A percentile compares a stretch with the other conserved stretches of the same genome.
Evolutionary conservation across 192 early-diverging fungal genomes (phyloP).

Genomic region (Chytriomyces sp.): DNA sequence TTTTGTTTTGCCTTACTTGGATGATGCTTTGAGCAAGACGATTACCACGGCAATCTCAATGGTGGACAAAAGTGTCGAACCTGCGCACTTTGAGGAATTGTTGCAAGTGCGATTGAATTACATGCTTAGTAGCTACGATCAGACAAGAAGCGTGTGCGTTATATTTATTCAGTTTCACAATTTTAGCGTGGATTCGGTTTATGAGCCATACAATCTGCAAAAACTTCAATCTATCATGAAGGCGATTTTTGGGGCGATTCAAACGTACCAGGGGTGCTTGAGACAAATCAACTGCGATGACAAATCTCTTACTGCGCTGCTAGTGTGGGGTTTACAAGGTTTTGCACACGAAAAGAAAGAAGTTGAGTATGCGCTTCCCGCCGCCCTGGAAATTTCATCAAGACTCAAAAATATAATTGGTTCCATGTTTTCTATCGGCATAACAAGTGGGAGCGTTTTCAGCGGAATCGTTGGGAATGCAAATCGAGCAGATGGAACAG

Average conservation of each 20-base stretch:
- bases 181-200: constrained; percentile 14
- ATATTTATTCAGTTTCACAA: constrained; percentile 18
- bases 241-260: constrained; percentile 11
- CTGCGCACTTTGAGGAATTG: not conserved
- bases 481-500: constrained; percentile 18
- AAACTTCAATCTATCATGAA: constrained; percentile 1
- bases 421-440: constrained; percentile 13
- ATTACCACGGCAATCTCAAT: not conserved
- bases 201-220: constrained; percentile 6
- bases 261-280: constrained; percentile 10
- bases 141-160: constrained; percentile 17
- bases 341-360: constrained; percentile 34
- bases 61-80: not conserved
- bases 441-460: constrained; percentile 27
- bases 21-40: not conserved
- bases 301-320: constrained; percentile 33
- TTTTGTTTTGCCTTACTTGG: not conserved
- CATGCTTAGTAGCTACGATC: constrained; percentile 5
- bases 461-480: constrained; percentile 21
- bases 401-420: not conserved
- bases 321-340: constrained; percentile 37
- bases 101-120: not conserved
- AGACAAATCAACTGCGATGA: constrained; percentile 40
- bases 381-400: not conserved
- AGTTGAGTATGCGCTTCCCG: not conserved